phyloP scores from a whole-genome alignment of 257 asterid genomes.

The Penstemon newberryi region DNA sequence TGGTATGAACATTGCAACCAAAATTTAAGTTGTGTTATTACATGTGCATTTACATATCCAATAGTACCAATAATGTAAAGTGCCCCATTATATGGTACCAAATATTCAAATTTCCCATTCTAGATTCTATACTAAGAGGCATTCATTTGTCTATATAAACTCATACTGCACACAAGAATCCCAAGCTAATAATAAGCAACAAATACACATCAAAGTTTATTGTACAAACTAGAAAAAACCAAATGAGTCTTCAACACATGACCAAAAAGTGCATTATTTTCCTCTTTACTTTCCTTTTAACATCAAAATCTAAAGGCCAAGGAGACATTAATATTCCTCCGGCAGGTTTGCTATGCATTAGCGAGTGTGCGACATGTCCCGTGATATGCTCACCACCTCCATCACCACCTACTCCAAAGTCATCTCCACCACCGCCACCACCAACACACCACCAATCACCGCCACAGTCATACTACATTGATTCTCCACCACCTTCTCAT shows the following conservation, averaged over 20 bases:
- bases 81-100: too few species aligned
- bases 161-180: slow-evolving; percentile 7
- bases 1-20: too few species aligned
- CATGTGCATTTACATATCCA: too few species aligned
- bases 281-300: slow-evolving; percentile 30
- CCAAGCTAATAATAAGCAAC: slow-evolving; percentile 22
- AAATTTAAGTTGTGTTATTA: too few species aligned
- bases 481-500: slow-evolving; percentile 36
- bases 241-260: slow-evolving; percentile 35
- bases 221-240: slow-evolving; percentile 11
- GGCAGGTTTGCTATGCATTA: slow-evolving; percentile 56
- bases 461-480: slow-evolving; percentile 39
- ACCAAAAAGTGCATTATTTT: slow-evolving; percentile 26
- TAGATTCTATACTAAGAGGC: background rate
- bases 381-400: slow-evolving; percentile 77
- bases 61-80: too few species aligned
- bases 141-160: slow-evolving; percentile 29
- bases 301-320: slow-evolving; percentile 35
- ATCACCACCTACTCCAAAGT: slow-evolving; percentile 29
- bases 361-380: slow-evolving; percentile 74
- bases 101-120: background rate
- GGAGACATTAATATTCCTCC: slow-evolving; percentile 24
- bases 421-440: slow-evolving; percentile 32
- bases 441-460: slow-evolving; percentile 43
- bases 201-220: background rate